Evolutionary conservation across 768 basidiomycete genomes (phyloP).

Genomic region (Cystofilobasidium macerans): DNA sequence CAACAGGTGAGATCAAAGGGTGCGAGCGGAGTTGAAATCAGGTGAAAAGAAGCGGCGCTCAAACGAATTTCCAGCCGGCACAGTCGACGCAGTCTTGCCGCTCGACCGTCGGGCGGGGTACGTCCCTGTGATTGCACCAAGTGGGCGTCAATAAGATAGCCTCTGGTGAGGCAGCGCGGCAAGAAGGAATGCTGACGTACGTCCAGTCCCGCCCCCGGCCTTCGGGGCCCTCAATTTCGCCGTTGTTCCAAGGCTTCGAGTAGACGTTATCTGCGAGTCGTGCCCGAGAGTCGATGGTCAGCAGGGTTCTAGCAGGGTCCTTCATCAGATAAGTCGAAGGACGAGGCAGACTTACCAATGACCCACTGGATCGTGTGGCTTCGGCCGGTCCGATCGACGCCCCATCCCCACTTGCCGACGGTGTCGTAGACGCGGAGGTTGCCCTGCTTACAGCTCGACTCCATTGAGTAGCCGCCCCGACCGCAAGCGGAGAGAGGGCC

Average conservation of each 20-base stretch:
- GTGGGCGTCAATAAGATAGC: background rate
- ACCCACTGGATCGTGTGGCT: conserved; percentile 23
- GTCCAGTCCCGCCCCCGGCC: conserved; percentile 25
- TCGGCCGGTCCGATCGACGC: conserved; percentile 15
- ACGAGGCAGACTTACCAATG: conserved; percentile 9
- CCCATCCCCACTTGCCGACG: conserved; percentile 23
- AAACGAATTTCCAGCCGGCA: conserved; percentile 19
- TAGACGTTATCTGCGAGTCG: conserved; percentile 16
- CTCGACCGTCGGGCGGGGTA: conserved; percentile 5
- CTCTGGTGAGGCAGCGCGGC: background rate
- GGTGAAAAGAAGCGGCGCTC: background rate
- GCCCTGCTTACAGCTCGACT: conserved; percentile 20
- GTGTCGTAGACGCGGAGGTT: conserved; percentile 17
- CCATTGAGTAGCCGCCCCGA: conserved; percentile 22
- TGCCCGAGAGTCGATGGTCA: background rate
- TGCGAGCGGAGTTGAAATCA: too few relatives aligned
- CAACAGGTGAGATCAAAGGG: too few relatives aligned
- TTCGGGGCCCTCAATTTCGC: conserved; percentile 17
- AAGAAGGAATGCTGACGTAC: background rate
- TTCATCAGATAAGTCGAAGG: too few relatives aligned
- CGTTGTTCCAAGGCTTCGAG: conserved; percentile 23
- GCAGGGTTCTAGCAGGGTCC: too few relatives aligned
- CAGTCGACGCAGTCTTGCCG: conserved; percentile 18
- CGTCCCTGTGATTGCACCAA: background rate
- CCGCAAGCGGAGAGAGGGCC: conserved; percentile 8